Evolutionary conservation across 257 asterid species (phyloP).

Genomic region (Nicotiana noctiflora): DNA sequence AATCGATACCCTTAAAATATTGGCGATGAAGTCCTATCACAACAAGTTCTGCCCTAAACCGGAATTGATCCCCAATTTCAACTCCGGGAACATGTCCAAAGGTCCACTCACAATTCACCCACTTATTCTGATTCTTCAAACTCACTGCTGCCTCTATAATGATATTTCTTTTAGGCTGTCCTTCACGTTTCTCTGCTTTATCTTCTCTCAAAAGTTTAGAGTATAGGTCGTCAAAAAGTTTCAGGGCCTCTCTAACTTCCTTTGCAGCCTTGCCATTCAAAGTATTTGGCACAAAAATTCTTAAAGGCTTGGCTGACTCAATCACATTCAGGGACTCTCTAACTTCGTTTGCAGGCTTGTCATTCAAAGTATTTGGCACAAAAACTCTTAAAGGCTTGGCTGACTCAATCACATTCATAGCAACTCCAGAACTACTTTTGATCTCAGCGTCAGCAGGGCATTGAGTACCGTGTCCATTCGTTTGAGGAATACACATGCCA

Average conservation of each 20-base stretch:
- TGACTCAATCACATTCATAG: neutral
- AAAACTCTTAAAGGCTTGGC: slow-evolving; percentile 25
- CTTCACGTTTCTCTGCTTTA: slow-evolving; percentile 1
- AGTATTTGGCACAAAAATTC: slow-evolving; percentile 13
- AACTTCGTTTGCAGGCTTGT: neutral
- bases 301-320: slow-evolving; percentile 21
- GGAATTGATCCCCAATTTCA: slow-evolving; percentile 26
- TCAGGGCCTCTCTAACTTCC: slow-evolving; percentile 16
- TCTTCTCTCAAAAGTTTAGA: slow-evolving; percentile 11
- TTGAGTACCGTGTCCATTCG: neutral
- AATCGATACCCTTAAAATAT: slow-evolving; percentile 20
- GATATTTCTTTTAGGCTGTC: neutral
- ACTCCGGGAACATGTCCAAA: slow-evolving; percentile 33
- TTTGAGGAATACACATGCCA: neutral
- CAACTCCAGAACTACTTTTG: neutral
- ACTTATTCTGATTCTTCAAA: slow-evolving; percentile 14
- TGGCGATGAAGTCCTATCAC: slow-evolving; percentile 26
- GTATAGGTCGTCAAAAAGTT: slow-evolving; percentile 12
- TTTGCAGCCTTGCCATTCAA: neutral
- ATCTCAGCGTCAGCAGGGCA: neutral
- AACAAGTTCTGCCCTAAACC: slow-evolving; percentile 27
- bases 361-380: neutral
- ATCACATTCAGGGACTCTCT: neutral
- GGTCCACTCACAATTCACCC: slow-evolving; percentile 15
- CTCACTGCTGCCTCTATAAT: slow-evolving; percentile 16